Base-by-base conservation (phyloP, 306 rosid species). In the Astragalus glycyphyllos region DNA sequence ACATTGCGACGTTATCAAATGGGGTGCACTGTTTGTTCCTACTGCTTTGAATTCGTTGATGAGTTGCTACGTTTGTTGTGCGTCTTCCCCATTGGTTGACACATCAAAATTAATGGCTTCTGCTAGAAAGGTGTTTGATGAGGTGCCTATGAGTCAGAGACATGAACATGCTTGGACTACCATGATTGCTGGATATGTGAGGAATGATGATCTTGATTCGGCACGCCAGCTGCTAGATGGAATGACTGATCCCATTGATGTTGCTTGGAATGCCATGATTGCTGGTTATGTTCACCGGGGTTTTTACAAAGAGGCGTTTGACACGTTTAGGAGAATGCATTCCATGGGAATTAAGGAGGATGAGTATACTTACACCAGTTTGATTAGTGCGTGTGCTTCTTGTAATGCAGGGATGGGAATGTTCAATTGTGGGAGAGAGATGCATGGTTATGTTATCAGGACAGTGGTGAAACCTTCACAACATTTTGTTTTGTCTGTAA, bases 221-320 rank as follows among this genome's bases (percentile, higher is more conserved):
- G 83, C 83, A 0, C 80, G 86, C 0, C 14, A 74, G 73, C 71
- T 82, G 69, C 83, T 82, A 14, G 86, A 82, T 73, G 86, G 86
- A 58, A 74, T 78, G 83, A 74, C 77, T 35, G 54, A 69, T 1
- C 81, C 37, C 17, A 65, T 79, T 11, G 79, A 23, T 0, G 83
- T 79, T 75, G 86, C 83, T 7, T 83, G 86, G 86, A 83, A 83
- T 71, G 86, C 83, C 26, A 82, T 78, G 77, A 78, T 82, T 63
- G 69, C 86, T 29, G 86, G 83, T 48, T 82, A 82, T 60, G 86
- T 83, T 65, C 84, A 44, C 0, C 79, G 56, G 5, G 79, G 81
- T 0, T 17, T 58, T 42, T 59, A 69, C 71, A 75, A 65, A 6
- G 73, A 15, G n/a, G 81, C 88, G 0, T 73, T 84, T 78, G 79